phyloP scores from a whole-genome alignment of 768 basidiomycete species.

The Exidia glandulosa region DNA sequence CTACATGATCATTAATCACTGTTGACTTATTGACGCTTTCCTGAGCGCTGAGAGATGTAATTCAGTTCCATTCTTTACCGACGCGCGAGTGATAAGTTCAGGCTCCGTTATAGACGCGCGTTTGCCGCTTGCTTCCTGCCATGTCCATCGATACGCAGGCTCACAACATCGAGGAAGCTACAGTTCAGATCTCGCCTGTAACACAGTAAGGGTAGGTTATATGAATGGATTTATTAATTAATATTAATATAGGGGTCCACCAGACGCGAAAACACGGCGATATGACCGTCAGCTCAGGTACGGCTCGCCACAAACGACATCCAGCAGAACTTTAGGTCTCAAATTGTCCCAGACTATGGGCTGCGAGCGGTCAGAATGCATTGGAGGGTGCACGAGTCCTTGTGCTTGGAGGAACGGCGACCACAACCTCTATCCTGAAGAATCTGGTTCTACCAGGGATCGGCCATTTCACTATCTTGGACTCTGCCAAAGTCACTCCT shows the following conservation, averaged over 20 bases:
- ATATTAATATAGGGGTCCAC: conserved; percentile 36
- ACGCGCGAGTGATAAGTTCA: too few relatives aligned
- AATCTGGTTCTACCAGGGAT: conserved; percentile 95
- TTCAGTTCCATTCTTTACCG: too few relatives aligned
- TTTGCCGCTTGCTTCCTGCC: neutral
- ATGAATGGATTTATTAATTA: conserved; percentile 3
- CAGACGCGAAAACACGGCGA: conserved; percentile 78
- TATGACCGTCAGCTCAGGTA: conserved; percentile 95
- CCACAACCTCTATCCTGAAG: conserved; percentile 84
- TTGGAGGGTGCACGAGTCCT: conserved; percentile 78
- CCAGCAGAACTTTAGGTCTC: neutral
- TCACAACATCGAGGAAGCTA: conserved; percentile 37
- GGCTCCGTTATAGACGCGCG: too few relatives aligned
- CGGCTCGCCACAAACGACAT: conserved; percentile 9
- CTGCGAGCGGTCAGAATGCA: conserved; percentile 78
- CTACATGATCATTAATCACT: too few relatives aligned
- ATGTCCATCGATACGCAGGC: conserved; percentile 19
- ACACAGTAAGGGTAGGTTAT: conserved; percentile 2
- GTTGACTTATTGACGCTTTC: too few relatives aligned
- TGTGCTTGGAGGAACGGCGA: conserved; percentile 69
- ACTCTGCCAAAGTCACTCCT: conserved; percentile 44
- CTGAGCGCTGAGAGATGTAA: too few relatives aligned
- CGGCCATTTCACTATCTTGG: conserved; percentile 90
- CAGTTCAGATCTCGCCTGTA: conserved; percentile 24
- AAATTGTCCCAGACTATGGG: conserved; percentile 67